Percentiles rank a stretch among this genome's conserved stretches.
Evolutionary conservation across 2,329 filamentous ascomycete species (phyloP).

Genomic region (Exophiala viscosa): DNA sequence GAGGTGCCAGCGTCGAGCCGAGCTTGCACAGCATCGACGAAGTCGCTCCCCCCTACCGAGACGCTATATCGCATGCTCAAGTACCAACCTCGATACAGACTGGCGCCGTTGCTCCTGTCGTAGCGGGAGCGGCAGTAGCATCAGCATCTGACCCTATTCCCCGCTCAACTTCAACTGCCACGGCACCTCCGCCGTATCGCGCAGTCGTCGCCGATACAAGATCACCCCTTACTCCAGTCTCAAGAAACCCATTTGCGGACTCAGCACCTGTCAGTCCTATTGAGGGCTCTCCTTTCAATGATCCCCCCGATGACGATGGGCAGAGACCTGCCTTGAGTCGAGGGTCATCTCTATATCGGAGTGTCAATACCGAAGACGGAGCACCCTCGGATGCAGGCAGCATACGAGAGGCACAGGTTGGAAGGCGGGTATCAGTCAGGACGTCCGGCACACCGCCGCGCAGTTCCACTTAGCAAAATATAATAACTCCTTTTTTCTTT

Average conservation of each 20-base stretch:
- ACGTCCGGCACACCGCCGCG: neutral
- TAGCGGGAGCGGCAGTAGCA: slow-evolving; percentile 2
- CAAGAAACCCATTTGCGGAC: slow-evolving; percentile 26
- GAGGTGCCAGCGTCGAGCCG: slow-evolving; percentile 15
- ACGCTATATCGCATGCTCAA: slow-evolving; percentile 21
- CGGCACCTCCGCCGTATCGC: slow-evolving; percentile 27
- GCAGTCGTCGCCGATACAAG: slow-evolving; percentile 7
- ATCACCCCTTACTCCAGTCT: slow-evolving; percentile 5
- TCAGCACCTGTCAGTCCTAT: slow-evolving; percentile 24
- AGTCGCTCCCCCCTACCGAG: slow-evolving; percentile 28
- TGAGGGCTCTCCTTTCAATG: slow-evolving; percentile 27
- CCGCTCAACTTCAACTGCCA: slow-evolving; percentile 24
- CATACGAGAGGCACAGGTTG: slow-evolving; percentile 24
- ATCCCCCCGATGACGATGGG: slow-evolving; percentile 19
- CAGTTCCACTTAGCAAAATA: neutral
- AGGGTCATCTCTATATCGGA: slow-evolving; percentile 23
- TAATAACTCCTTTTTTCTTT: neutral
- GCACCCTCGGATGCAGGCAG: slow-evolving; percentile 23
- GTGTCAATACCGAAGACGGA: slow-evolving; percentile 18
- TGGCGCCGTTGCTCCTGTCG: slow-evolving; percentile 7
- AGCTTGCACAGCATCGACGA: slow-evolving; percentile 28
- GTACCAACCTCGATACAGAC: slow-evolving; percentile 10
- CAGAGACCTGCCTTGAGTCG: slow-evolving; percentile 17
- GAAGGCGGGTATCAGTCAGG: slow-evolving; percentile 24
- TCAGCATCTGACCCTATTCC: slow-evolving; percentile 16